Base-by-base conservation (phyloP, 768 basidiomycete species). In the Russula virescens region DNA sequence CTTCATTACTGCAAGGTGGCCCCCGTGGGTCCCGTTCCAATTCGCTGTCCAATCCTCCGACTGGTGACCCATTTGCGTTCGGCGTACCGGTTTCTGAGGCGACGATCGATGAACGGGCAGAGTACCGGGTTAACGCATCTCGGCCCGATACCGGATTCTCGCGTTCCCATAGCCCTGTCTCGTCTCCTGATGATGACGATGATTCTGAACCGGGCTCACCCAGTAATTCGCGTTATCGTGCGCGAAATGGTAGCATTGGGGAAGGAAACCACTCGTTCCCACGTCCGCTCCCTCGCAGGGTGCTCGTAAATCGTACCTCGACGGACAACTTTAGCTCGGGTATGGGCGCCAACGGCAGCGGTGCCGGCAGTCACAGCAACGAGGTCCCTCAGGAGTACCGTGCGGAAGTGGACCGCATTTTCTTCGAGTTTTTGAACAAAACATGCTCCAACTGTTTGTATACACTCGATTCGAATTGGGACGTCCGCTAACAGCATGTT, bases 371-470 rank as follows among this genome's bases (percentile, higher is more conserved):
- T 19, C 79, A 81, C 60, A 77, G 75, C 57, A 82, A 82, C 61
- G 89, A 91, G 69, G 81, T 93, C 51, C 89, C 91, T 6, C 80
- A 84, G 62, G 94, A 96, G 72, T 88, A 93, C 68, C 82, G 85
- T 60, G 75, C 78, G 21, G 88, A 91, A 69, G 87, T 98, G 55
- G 94, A 97, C 74, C 83, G 86, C 65, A 86, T 97, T 70, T 97
- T 98, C 75, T 86, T 94, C 71, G 85, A 89, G 66, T 98, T 91
- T 71, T 76, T 98, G 68, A 94, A 88, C 71, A 83, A 79, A 57
- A 83, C 91, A 58, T 98, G 95, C 75, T 95, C 92, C 21, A 91
- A 97, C 73, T 73, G 94, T 95, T 73, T 75, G 90, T 79, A n/a
- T 64, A 55, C 58, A 52, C 49, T 16, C 46, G 47, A 38, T n/a